These are phyloP conservation scores for Aspergillus aculeatus DNA, from an alignment of 2,329 filamentous ascomycete species.

Conservation along the genomic window DNA sequence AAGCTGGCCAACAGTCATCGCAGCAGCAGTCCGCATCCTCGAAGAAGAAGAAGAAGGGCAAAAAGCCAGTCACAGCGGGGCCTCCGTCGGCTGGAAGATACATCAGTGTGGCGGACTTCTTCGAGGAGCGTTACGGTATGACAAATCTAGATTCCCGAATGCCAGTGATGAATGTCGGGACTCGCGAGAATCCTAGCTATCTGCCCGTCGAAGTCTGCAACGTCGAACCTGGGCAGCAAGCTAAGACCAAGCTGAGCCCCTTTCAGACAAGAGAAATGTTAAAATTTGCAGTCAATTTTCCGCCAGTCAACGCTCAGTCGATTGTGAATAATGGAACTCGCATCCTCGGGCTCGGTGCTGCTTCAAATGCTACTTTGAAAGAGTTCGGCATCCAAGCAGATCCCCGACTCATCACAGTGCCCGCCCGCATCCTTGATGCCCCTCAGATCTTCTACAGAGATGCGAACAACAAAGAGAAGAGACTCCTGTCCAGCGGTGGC, in stretches of 20 bases:
- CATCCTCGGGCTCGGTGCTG: conserved; percentile 57
- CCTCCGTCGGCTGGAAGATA: conserved; percentile 40
- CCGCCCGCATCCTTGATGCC: conserved; percentile 64
- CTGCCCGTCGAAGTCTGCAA: conserved; percentile 66
- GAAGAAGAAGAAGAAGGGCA: conserved; percentile 27
- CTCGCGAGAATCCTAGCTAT: conserved; percentile 56
- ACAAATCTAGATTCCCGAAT: conserved; percentile 36
- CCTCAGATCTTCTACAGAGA: conserved; percentile 62
- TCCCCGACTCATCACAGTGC: conserved; percentile 64
- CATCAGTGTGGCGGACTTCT: conserved; percentile 55
- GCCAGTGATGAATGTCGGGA: conserved; percentile 68
- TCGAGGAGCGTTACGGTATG: conserved; percentile 44
- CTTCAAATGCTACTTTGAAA: conserved; percentile 45
- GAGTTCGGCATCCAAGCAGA: conserved; percentile 60
- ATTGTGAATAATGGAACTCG: conserved; percentile 58
- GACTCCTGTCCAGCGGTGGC: conserved; percentile 44
- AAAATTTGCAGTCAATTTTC: conserved; percentile 66
- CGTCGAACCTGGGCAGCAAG: conserved; percentile 64
- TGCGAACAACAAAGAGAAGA: conserved; percentile 17
- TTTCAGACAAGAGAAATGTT: conserved; percentile 70
- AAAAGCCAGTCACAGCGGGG: conserved; percentile 32
- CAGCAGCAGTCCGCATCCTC: conserved; percentile 9
- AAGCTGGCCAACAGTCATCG: conserved; percentile 15
- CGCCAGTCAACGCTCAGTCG: conserved; percentile 64
- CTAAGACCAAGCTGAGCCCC: conserved; percentile 58